Percentiles rank a stretch among this genome's conserved stretches.
Conservation (phyloP, 1,139 yeast species). For the Debaryomycetaceae sp. region DNA sequence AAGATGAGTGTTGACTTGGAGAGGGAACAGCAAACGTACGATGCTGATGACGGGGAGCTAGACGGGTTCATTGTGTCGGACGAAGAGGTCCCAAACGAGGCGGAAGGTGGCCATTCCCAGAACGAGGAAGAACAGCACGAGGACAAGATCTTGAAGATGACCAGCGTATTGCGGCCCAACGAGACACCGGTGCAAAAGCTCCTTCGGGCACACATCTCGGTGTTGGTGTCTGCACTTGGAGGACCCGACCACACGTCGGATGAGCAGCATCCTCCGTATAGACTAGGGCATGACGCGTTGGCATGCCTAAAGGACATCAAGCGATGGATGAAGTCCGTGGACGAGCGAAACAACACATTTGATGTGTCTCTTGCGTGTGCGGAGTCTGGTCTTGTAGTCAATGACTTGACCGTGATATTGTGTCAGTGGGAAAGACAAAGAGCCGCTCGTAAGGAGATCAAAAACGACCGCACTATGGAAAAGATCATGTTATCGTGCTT, state of each 20-base stretch:
- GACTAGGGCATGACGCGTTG: constrained; percentile 85
- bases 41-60: constrained; percentile 13
- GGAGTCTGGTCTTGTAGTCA: constrained; percentile 67
- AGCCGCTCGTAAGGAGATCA: constrained; percentile 17
- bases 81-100: constrained; percentile 11
- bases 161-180: constrained; percentile 29
- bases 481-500: constrained; percentile 67
- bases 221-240: constrained; percentile 76
- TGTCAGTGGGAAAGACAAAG: constrained; percentile 64
- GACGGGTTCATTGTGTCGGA: constrained; percentile 22
- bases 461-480: constrained; percentile 40
- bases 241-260: constrained; percentile 63
- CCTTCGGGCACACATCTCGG: constrained; percentile 64
- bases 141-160: constrained; percentile 29
- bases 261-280: constrained; percentile 51
- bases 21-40: constrained; percentile 9
- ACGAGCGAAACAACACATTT: constrained; percentile 63
- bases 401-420: constrained; percentile 73
- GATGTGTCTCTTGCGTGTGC: constrained; percentile 89
- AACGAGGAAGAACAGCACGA: constrained; percentile 15
- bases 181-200: constrained; percentile 42
- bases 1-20: constrained; percentile 8
- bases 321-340: constrained; percentile 82
- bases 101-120: constrained; percentile 5
- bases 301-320: constrained; percentile 86